These are phyloP conservation scores for Diaporthe humulicola DNA, from an alignment of 2,329 filamentous ascomycete genomes.

Conservation along the genomic window DNA sequence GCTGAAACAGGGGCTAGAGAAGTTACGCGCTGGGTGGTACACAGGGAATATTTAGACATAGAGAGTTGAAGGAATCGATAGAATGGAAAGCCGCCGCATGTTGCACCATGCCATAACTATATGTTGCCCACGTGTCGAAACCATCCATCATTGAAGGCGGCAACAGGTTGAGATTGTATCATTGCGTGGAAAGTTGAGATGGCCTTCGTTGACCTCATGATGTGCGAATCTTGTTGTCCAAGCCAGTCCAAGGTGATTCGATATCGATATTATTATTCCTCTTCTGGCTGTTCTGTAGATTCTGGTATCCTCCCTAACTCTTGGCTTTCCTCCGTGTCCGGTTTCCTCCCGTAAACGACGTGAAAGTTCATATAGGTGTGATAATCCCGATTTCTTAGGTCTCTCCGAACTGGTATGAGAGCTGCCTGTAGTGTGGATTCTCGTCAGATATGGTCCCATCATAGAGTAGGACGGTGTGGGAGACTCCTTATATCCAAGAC, in stretches of 20 bases:
- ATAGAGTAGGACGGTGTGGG: no score
- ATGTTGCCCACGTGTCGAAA: neutral
- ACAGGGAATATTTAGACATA: neutral
- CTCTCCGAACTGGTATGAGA: slow-evolving; percentile 62
- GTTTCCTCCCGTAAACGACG: slow-evolving; percentile 66
- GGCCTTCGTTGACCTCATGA: neutral
- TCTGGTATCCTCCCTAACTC: slow-evolving; percentile 5
- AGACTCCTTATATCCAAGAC: no score
- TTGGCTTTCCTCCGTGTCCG: slow-evolving; percentile 42
- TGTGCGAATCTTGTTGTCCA: neutral
- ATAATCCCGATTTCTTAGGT: slow-evolving; percentile 59
- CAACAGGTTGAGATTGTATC: neutral
- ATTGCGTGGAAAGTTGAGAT: neutral
- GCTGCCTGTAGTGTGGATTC: slow-evolving; percentile 52
- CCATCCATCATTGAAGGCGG: neutral
- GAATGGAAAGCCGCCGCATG: neutral
- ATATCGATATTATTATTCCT: neutral
- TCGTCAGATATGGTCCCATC: neutral
- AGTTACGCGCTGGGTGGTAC: neutral
- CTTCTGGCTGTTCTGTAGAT: neutral
- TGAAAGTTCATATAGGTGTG: slow-evolving; percentile 65
- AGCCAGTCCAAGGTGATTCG: neutral
- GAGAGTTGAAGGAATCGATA: neutral
- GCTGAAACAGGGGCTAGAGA: neutral
- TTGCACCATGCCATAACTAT: neutral